Conservation (phyloP, 805 yeast genomes). For the Tetrapisispora fleetii region DNA sequence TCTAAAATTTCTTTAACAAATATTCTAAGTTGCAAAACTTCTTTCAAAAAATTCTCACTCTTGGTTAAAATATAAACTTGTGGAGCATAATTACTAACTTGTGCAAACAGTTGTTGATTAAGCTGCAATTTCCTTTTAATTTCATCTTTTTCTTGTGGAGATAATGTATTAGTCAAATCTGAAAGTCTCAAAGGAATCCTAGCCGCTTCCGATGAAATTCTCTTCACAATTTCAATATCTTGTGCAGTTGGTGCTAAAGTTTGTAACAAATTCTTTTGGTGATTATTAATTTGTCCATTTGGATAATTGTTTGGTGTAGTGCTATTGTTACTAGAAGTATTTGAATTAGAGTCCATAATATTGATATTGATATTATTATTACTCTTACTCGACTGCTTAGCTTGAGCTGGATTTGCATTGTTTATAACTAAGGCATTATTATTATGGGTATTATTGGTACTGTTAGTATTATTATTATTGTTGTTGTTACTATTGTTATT, state of each 20-base stretch:
- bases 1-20: constrained; percentile 73
- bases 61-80: constrained; percentile 68
- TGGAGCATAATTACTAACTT: constrained; percentile 69
- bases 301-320: not conserved
- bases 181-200: constrained; percentile 55
- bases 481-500: not conserved
- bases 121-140: constrained; percentile 45
- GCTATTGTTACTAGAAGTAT: constrained; percentile 3
- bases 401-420: not conserved
- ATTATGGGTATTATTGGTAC: not conserved
- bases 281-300: constrained; percentile 1
- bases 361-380: constrained; percentile 1
- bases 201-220: constrained; percentile 60
- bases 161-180: constrained; percentile 51
- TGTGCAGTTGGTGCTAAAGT: constrained; percentile 42
- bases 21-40: constrained; percentile 66
- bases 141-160: constrained; percentile 53
- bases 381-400: not conserved
- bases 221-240: constrained; percentile 51
- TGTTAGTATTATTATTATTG: not conserved
- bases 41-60: constrained; percentile 64
- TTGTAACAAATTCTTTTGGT: constrained; percentile 7
- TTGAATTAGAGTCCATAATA: not conserved
- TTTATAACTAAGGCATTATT: not conserved
- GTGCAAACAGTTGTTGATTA: constrained; percentile 44